Evolutionary conservation across 192 early-diverging fungal genomes (phyloP), one percentile per base, ranked within the genome.

Genomic region (Phycomyces nitens): DNA sequence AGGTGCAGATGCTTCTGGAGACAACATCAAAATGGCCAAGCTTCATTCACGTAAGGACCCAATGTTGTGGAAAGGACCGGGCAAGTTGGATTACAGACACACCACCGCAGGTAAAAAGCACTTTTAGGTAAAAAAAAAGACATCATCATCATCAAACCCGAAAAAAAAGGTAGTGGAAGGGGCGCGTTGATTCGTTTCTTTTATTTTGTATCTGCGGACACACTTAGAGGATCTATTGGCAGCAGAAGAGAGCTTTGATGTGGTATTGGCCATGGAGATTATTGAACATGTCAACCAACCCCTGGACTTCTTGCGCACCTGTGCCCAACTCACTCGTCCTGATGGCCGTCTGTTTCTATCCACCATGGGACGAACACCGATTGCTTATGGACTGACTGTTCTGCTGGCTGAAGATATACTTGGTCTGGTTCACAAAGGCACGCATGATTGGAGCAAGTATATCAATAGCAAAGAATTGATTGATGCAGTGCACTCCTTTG

Each of bases 271-370:
- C 0, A 73, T 95, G 69, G 96, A 98, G 69, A 91, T 97, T 26
- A 88, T 97, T 53, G 96, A 98, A 76, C 94, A 97, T 69, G 96
- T 98, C 6, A 77, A 73, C 14, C 79, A 94, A 62, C 88, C 91
- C 0, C 56, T 68, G 5, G 68, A 68, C 20, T 97, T 98, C 71
- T 77, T 95, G 7, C 63, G 70, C n/a, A 76, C 84, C 0, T 86
- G 90, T 47, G 66, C 80, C 24, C 58, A 82, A 41, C 75, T 97
- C 29, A 88, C 87, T 57, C 39, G 54, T 41, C 66, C 44, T 16
- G 85, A 80, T 1, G 94, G 83, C 0, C 54, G 83, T 12, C 41
- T 96, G 20, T 85, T 99, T 23, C 63, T 97, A 39, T 96, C 94
- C 2, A 99, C 94, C 56, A 99, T 99, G 70, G 92, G 91, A 58